These are phyloP conservation scores for Scedosporium apiospermum DNA, from an alignment of 2,329 filamentous ascomycete species.

Conservation along the genomic window DNA sequence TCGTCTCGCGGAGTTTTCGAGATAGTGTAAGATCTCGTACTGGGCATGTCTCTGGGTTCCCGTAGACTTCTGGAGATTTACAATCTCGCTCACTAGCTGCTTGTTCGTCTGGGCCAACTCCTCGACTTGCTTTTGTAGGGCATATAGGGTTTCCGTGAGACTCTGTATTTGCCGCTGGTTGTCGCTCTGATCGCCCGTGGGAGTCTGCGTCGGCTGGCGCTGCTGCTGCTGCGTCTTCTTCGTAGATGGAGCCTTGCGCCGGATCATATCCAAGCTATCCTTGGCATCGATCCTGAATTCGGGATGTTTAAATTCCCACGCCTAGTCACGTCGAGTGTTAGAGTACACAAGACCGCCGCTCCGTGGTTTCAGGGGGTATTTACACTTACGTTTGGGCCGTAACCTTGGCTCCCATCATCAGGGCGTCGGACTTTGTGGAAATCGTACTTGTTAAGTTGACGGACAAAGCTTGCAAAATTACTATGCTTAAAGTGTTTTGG, in stretches of 20 bases:
- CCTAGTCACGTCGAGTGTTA: conserved; percentile 32
- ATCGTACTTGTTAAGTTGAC: conserved; percentile 93
- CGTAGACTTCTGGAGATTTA: conserved; percentile 51
- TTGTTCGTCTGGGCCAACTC: conserved; percentile 61
- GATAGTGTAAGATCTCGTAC: conserved; percentile 46
- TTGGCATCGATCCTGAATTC: conserved; percentile 95
- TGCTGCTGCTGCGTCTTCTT: conserved; percentile 72
- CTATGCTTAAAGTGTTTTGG: conserved; percentile 99
- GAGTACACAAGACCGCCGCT: not conserved
- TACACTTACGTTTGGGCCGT: conserved; percentile 62
- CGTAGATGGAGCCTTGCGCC: conserved; percentile 86
- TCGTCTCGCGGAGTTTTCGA: conserved; percentile 16
- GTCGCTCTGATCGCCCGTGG: conserved; percentile 6
- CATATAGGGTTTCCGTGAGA: conserved; percentile 46
- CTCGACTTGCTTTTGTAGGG: conserved; percentile 73
- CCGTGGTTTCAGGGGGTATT: not conserved
- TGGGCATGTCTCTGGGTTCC: conserved; percentile 48
- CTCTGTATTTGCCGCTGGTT: conserved; percentile 9
- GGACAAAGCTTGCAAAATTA: conserved; percentile 95
- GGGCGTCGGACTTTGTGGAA: conserved; percentile 84
- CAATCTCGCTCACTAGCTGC: conserved; percentile 51
- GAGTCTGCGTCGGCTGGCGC: conserved; percentile 33
- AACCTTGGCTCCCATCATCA: conserved; percentile 33
- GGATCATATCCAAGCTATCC: conserved; percentile 91
- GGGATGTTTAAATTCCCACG: conserved; percentile 95